A percentile compares a stretch with the other conserved stretches of the same genome.
phyloP scores from a whole-genome alignment of 208 protist genomes.

The Acanthamoeba rhysodes region DNA sequence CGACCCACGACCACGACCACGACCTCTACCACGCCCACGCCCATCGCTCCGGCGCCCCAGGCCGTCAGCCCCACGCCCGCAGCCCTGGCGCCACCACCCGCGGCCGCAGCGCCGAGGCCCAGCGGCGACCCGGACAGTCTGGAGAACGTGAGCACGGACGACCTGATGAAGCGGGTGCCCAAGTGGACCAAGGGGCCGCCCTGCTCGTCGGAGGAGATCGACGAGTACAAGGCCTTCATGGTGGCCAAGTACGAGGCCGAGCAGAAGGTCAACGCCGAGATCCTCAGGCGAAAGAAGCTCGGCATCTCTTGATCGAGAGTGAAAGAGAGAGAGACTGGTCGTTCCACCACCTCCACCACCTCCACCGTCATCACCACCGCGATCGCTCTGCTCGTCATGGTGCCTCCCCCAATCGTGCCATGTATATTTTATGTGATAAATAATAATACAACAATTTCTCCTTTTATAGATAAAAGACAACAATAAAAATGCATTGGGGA shows the following conservation, averaged over 20 bases:
- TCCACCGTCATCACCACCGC: too few species aligned
- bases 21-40: background rate
- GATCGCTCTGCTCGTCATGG: too few species aligned
- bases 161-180: background rate
- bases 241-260: conserved; percentile 68
- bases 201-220: conserved; percentile 60
- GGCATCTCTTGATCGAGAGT: background rate
- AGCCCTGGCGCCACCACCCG: background rate
- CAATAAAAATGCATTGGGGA: too few species aligned
- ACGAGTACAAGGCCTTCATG: conserved; percentile 69
- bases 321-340: too few species aligned
- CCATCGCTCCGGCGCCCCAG: background rate
- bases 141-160: background rate
- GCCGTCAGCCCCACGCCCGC: background rate
- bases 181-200: conserved; percentile 68
- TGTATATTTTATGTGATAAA: too few species aligned
- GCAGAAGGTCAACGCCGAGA: conserved; percentile 56
- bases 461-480: too few species aligned
- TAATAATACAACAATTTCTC: too few species aligned
- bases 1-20: background rate
- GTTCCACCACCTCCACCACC: too few species aligned
- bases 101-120: background rate
- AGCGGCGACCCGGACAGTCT: background rate
- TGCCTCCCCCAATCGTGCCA: too few species aligned
- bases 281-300: conserved; percentile 40